Percentiles rank a stretch among this genome's conserved stretches.
Evolutionary conservation across 2,329 filamentous ascomycete species (phyloP).

Genomic region (Aureobasidium sp.): DNA sequence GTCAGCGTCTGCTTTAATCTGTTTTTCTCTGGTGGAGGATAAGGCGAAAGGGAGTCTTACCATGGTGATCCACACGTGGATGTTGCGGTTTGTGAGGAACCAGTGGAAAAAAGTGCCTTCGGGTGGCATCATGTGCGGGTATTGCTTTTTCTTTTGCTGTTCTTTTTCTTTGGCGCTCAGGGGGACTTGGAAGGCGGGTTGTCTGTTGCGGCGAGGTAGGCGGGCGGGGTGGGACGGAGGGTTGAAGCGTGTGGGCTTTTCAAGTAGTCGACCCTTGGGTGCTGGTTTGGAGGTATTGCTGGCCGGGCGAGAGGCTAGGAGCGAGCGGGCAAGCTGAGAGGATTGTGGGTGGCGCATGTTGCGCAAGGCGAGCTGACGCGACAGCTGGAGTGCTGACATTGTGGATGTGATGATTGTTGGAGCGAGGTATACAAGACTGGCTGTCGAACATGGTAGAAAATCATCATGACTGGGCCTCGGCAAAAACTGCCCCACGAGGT

Average conservation of each 20-base stretch:
- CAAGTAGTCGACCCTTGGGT: conserved; percentile 63
- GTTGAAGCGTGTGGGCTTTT: conserved; percentile 82
- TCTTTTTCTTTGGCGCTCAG: conserved; percentile 60
- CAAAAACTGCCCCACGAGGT: conserved; percentile 1
- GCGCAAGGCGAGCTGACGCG: background rate
- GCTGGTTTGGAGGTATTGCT: conserved; percentile 20
- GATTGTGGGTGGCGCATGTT: background rate
- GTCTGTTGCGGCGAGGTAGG: conserved; percentile 47
- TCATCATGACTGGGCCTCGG: background rate
- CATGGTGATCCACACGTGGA: conserved; percentile 80
- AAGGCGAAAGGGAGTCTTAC: conserved; percentile 42
- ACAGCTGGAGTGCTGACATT: conserved; percentile 7
- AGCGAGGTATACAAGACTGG: background rate
- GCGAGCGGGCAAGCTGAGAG: background rate
- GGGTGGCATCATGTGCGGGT: conserved; percentile 84
- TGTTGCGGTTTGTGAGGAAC: conserved; percentile 68
- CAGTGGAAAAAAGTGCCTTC: conserved; percentile 75
- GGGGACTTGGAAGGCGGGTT: conserved; percentile 50
- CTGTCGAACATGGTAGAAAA: background rate
- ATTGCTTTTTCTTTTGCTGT: conserved; percentile 62
- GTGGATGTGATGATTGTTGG: background rate
- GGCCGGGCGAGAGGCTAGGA: background rate
- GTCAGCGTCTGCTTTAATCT: background rate
- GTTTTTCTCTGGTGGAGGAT: no score
- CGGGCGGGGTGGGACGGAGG: conserved; percentile 82